These are phyloP conservation scores for Pecoramyces ruminantium DNA, from an alignment of 192 early-diverging fungal genomes.

Conservation along the genomic window DNA sequence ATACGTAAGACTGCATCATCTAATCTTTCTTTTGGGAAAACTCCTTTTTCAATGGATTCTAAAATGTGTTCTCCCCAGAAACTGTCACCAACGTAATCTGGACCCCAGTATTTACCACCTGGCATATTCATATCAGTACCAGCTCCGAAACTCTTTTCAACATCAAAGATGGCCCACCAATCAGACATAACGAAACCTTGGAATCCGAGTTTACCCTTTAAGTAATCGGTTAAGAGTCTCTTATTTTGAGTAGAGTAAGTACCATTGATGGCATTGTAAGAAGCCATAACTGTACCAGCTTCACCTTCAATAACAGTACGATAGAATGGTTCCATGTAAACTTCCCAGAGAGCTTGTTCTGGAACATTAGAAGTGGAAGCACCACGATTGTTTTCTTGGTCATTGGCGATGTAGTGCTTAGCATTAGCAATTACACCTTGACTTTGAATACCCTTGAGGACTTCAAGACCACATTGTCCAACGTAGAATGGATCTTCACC, in stretches of 20 bases:
- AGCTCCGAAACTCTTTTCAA: slow-evolving; percentile 6
- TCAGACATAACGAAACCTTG: slow-evolving; percentile 47
- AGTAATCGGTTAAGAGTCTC: slow-evolving; percentile 21
- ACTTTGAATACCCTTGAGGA: slow-evolving; percentile 8
- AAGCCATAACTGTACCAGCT: slow-evolving; percentile 36
- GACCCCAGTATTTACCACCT: neutral
- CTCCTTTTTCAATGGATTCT: neutral
- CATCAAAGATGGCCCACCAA: slow-evolving; percentile 27
- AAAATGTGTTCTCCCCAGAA: neutral
- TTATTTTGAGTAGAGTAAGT: slow-evolving; percentile 34
- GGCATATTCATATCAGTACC: slow-evolving; percentile 29
- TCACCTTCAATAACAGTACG: slow-evolving; percentile 26
- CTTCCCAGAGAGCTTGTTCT: slow-evolving; percentile 29
- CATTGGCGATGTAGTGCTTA: slow-evolving; percentile 27
- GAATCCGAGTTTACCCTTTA: slow-evolving; percentile 33
- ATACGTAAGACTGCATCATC: no score
- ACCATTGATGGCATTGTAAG: slow-evolving; percentile 40
- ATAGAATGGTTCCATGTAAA: slow-evolving; percentile 38
- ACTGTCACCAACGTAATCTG: neutral
- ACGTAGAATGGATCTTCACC: no score
- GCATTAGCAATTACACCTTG: slow-evolving; percentile 33
- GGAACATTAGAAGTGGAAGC: slow-evolving; percentile 19
- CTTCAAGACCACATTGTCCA: no score
- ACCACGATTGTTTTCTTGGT: slow-evolving; percentile 22
- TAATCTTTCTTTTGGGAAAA: no score